Evolutionary conservation across 225 moss, liverwort and hornwort species (phyloP).

Genomic region (Polytrichum commune): DNA sequence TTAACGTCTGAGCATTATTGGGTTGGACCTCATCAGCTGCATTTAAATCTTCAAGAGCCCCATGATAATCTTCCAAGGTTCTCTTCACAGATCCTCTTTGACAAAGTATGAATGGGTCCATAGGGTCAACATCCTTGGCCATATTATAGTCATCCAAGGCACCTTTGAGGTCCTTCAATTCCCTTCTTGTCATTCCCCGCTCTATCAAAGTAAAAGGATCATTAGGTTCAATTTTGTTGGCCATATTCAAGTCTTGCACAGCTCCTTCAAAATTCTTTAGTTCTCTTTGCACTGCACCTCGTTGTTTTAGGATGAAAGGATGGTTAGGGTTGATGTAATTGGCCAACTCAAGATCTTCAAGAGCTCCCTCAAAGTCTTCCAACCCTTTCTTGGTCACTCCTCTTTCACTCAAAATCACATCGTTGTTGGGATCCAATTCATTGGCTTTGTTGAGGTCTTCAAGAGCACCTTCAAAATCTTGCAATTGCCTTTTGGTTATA

Average conservation of each 20-base stretch:
- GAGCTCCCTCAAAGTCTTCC: neutral
- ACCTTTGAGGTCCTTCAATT: neutral
- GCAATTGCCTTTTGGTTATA: slow-evolving; percentile 10
- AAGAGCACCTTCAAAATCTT: slow-evolving; percentile 5
- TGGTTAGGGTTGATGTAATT: neutral
- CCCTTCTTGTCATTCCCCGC: neutral
- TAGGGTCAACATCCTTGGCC: neutral
- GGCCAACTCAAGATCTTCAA: neutral
- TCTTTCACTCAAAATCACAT: neutral
- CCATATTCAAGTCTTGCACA: neutral
- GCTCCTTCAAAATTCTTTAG: neutral
- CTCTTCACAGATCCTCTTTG: neutral
- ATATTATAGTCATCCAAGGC: neutral
- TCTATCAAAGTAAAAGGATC: neutral
- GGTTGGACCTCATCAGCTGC: neutral
- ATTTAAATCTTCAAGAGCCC: neutral
- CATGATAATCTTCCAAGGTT: neutral
- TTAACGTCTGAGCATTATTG: neutral
- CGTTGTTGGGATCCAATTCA: neutral
- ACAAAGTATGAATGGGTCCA: neutral
- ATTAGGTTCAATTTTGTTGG: neutral
- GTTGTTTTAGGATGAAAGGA: neutral
- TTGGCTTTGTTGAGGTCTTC: slow-evolving; percentile 12
- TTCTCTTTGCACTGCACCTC: neutral
- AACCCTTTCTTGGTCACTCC: neutral